Conservation (phyloP, 257 asterid genomes). For the Solanum chaucha region DNA sequence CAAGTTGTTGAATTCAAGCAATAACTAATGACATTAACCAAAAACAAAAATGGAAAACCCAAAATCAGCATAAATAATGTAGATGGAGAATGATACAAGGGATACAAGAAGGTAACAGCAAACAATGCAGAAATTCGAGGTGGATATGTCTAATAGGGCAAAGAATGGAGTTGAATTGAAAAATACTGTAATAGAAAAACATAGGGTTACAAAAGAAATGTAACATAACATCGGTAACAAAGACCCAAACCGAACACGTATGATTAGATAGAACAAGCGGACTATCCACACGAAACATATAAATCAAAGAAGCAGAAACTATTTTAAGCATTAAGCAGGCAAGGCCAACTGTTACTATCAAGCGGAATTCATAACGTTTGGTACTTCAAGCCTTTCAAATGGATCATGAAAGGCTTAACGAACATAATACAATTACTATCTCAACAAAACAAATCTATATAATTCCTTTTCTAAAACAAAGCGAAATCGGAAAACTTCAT, state of each 20-base stretch:
- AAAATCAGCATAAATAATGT: background rate
- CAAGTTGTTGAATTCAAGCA: background rate
- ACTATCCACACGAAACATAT: background rate
- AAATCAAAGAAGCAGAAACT: background rate
- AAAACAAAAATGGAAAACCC: background rate
- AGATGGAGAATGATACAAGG: background rate
- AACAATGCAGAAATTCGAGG: background rate
- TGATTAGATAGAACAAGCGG: background rate
- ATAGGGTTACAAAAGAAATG: fast-evolving
- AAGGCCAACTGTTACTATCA: background rate
- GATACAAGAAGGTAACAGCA: background rate
- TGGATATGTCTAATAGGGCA: fast-evolving
- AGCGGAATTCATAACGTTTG: background rate
- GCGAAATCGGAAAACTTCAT: background rate
- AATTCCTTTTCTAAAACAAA: background rate
- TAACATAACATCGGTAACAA: background rate
- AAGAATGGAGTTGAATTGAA: background rate
- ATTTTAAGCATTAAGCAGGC: background rate
- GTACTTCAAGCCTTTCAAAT: background rate
- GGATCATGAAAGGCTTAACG: background rate
- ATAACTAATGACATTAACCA: background rate
- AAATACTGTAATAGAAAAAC: too few relatives aligned
- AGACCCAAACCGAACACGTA: background rate
- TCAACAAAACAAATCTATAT: background rate
- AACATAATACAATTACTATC: background rate